Percentiles rank a stretch among this genome's conserved stretches.
Evolutionary conservation across 176 grass and related monocot genomes (phyloP).

Genomic region (Aegilops tauschii): DNA sequence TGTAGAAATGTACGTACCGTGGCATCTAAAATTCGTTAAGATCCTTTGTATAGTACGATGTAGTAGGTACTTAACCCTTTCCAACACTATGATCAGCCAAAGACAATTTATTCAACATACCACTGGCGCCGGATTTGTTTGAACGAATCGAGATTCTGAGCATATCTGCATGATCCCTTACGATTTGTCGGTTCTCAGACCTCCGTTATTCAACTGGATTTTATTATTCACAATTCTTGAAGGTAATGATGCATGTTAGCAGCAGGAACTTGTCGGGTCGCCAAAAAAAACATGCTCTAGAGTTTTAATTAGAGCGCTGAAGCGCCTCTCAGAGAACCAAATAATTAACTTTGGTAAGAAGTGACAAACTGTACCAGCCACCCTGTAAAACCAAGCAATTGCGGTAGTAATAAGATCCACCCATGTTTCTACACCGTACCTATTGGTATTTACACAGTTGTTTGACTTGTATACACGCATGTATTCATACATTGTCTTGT

Average conservation of each 20-base stretch:
- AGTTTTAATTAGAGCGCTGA: background rate
- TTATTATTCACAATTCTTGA: background rate
- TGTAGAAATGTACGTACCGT: background rate
- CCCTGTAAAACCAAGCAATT: background rate
- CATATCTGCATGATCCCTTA: conserved; percentile 34
- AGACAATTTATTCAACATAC: background rate
- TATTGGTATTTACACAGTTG: background rate
- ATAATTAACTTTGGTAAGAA: background rate
- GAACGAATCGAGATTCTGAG: conserved; percentile 22
- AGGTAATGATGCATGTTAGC: background rate
- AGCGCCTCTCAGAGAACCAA: background rate
- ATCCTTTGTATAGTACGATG: conserved; percentile 33
- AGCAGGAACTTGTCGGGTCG: background rate
- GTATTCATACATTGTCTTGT: too few relatives aligned
- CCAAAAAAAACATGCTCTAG: too few relatives aligned
- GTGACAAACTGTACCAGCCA: background rate
- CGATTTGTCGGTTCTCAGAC: conserved; percentile 26
- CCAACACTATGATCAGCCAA: background rate
- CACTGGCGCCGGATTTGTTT: background rate
- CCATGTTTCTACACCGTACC: background rate
- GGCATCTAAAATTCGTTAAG: background rate
- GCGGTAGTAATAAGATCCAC: background rate
- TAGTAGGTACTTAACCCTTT: conserved; percentile 8
- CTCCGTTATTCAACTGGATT: background rate
- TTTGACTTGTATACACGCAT: background rate